Evolutionary conservation across 208 protist species (phyloP), one percentile per base, ranked within the genome.

Genomic region (Trypanosoma vivax): DNA sequence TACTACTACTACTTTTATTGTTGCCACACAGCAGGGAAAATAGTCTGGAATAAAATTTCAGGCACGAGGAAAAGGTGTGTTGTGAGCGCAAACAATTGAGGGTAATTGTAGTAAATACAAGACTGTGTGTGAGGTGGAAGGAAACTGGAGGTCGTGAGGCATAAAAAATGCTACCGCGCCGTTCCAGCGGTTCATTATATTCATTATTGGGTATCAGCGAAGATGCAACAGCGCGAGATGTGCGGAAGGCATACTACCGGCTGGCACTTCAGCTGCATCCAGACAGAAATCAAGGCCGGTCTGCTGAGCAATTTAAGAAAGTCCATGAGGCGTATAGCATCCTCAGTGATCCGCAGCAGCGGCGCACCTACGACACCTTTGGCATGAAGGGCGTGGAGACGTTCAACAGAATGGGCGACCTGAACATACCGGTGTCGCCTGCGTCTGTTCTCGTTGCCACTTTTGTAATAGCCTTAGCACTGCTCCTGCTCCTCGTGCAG

Each of bases 131-230:
- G n/a, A n/a, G n/a, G n/a, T n/a, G n/a, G n/a, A n/a, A n/a, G n/a
- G n/a, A n/a, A n/a, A n/a, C n/a, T n/a, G n/a, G n/a, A n/a, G n/a
- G n/a, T n/a, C n/a, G n/a, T n/a, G n/a, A n/a, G n/a, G n/a, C n/a
- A n/a, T n/a, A n/a, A 13, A 48, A 30, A 5, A 67, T 60, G 51
- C 18, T 60, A 9, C 46, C 31, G 11, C 60, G 60, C 6, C 48
- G 1, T 3, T 67, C 51, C 27, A 67, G 60, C 40, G 60, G 60
- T 0, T 60, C 60, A 18, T 19, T 67, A 3, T 67, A 67, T 24
- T 27, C 13, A 6, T 3, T 50, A 5, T 33, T 67, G 35, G 47
- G 53, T n/a, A 42, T 67, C 9, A 24, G 19, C 5, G 9, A 23
- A 29, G 27, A 33, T 45, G 60, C 60, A 4, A 67, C 60, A n/a